Evolutionary conservation across 2,329 filamentous ascomycete species (phyloP), one percentile per base, ranked within the genome.

Genomic region (Lecanosticta acicola): DNA sequence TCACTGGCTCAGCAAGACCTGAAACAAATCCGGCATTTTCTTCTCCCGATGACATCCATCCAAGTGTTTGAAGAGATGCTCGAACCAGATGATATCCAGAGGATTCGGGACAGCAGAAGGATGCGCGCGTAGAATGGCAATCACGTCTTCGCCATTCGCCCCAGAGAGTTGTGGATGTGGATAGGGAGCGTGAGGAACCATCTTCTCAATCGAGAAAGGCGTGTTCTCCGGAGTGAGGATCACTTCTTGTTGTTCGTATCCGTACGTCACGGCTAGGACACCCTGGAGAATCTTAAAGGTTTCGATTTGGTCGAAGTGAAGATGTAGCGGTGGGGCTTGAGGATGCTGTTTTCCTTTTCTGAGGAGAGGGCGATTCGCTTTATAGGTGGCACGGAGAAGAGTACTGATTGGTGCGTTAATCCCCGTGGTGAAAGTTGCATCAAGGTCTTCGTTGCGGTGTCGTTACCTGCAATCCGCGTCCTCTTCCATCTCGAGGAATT

Each of bases 271-370:
- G 14, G 40, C 48, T 17, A 39, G 39, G 8, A 21, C 21, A 7
- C 44, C 48, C n/a, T 41, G 40, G 2, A 50, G 41, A 11, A 50
- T 40, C 41, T 47, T 50, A 44, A 50, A 50, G 18, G 44, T 43
- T 32, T 50, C 48, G 43, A 32, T 26, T 41, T 50, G 48, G 48
- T 44, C 33, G 41, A 46, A 44, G 37, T 50, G 48, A n/a, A 47
- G 16, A 21, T 50, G 48, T 1, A 50, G 19, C 3, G 48, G 48
- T 13, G 48, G 48, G 2, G 36, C 24, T 38, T 50, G 43, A 17
- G 46, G 42, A 29, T 49, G 42, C 3, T 21, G 33, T 16, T 50
- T 47, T 19, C 40, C 37, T 17, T 38, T 37, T 4, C 32, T 16
- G 9, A 41, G 4, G 16, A 47, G 40, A 14, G 44, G 32, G 26